Conservation (phyloP, 495 filamentous ascomycete species). For the Amorphotheca resinae region DNA sequence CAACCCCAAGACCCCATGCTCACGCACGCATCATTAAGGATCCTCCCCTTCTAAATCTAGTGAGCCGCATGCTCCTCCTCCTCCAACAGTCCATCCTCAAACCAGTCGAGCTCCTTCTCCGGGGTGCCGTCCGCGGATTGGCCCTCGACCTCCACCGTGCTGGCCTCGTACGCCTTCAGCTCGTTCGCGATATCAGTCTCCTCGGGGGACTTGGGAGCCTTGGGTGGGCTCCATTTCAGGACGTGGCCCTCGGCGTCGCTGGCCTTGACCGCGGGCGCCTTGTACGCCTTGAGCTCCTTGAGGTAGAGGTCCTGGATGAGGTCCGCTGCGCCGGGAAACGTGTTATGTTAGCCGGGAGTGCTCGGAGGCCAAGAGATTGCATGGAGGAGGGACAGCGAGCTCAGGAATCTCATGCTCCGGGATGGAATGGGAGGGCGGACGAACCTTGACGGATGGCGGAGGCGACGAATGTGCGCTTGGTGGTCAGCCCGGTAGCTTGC, state of each 20-base stretch:
- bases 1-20: neutral
- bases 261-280: conserved; percentile 69
- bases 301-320: conserved; percentile 96
- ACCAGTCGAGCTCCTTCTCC: conserved; percentile 55
- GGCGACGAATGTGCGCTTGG: conserved; percentile 71
- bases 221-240: conserved; percentile 70
- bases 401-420: neutral
- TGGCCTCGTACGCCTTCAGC: conserved; percentile 82
- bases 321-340: conserved; percentile 49
- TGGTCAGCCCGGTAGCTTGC: conserved; percentile 43
- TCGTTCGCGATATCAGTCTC: conserved; percentile 83
- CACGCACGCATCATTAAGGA: neutral
- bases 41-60: conserved; percentile 5
- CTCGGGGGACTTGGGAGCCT: conserved; percentile 75
- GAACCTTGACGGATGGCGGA: conserved; percentile 63
- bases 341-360: conserved; percentile 16
- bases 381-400: neutral
- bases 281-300: conserved; percentile 85
- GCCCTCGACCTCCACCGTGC: conserved; percentile 91
- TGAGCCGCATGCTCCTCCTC: conserved; percentile 25
- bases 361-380: neutral
- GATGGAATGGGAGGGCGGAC: conserved; percentile 11
- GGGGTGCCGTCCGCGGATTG: conserved; percentile 41
- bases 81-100: conserved; percentile 49
- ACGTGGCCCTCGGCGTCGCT: conserved; percentile 82